A percentile compares a stretch with the other conserved stretches of the same genome.
Conservation (phyloP, 169 alveolate genomes). For the Cryptosporidium meleagridis region DNA sequence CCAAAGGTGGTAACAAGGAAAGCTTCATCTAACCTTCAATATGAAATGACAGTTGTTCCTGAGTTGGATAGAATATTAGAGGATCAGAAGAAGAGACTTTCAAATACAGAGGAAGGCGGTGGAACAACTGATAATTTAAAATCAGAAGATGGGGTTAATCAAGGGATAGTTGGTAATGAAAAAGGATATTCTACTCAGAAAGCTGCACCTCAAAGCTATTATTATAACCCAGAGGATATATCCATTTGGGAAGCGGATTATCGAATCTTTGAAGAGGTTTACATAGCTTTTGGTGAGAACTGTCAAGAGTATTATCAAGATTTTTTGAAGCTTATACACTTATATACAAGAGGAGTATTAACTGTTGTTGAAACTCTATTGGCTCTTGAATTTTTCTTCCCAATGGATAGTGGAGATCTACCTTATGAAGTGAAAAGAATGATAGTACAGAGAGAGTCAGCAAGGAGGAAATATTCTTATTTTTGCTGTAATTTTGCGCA, state of each 20-base stretch:
- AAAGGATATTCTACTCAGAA: conserved; percentile 36
- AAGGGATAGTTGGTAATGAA: not conserved
- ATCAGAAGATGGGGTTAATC: not conserved
- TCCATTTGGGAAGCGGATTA: conserved; percentile 74
- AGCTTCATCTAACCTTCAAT: conserved; percentile 30
- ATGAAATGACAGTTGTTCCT: conserved; percentile 53
- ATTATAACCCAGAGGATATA: conserved; percentile 65
- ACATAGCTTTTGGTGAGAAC: conserved; percentile 68
- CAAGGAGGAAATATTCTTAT: conserved; percentile 66
- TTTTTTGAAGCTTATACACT: conserved; percentile 41
- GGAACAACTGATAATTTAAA: not conserved
- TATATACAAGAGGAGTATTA: conserved; percentile 71
- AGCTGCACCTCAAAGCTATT: conserved; percentile 15
- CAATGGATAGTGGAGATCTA: conserved; percentile 74
- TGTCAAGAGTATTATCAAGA: conserved; percentile 50
- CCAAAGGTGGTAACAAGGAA: conserved; percentile 65
- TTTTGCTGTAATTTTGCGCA: conserved; percentile 73
- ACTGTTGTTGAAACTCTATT: conserved; percentile 69
- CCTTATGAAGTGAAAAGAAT: conserved; percentile 71
- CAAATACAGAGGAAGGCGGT: not conserved
- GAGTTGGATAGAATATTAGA: conserved; percentile 54
- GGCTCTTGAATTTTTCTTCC: conserved; percentile 67
- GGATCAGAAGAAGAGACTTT: conserved; percentile 46
- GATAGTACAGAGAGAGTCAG: conserved; percentile 73
- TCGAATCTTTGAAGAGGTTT: conserved; percentile 68